Evolutionary conservation across 2,329 filamentous ascomycete genomes (phyloP), one percentile per base, ranked within the genome.

Genomic region (Amauroascus niger): DNA sequence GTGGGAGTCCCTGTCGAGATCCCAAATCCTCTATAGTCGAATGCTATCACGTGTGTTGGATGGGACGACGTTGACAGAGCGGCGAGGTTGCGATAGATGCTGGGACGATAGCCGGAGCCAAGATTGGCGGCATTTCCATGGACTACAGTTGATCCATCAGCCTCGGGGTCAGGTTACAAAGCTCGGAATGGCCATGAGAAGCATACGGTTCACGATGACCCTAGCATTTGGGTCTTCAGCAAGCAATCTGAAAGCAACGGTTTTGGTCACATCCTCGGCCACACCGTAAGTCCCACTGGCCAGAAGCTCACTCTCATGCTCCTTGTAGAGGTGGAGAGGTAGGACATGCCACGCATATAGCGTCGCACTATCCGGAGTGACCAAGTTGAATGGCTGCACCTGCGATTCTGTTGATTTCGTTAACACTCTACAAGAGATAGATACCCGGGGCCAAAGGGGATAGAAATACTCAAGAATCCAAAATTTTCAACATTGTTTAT

Each of bases 311-410:
- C 76, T 70, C 63, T 94, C 86, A 61, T 95, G 79, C 59, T 84
- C 76, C 6, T 81, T 74, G 66, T 94, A 95, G 0, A 88, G 73
- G 49, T 84, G 81, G 6, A 94, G 70, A 0, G 91, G 91, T 47
- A 96, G 73, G 52, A 97, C 78, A 64, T 96, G 91, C 91, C 91
- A 97, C 24, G 86, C 87, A 65, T 93, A 94, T 16, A 97, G 72
- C 1, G 75, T 81, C 67, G 90, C 84, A 37, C 82, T 81, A 66
- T 96, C 90, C 1, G 81, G 74, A 0, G 88, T 93, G 3, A 71
- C 72, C 35, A 97, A 71, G 46, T 80, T 82, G 67, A 97, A 96
- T 0, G 91, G 87, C 5, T 88, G 89, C 2, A 95, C 86, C 71
- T 97, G 91, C 61, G 89, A 88, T 65, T 82, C 63, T 53, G 66